Evolutionary conservation across 176 grass and related monocot species (phyloP).

Genomic region (Thalia dealbata): DNA sequence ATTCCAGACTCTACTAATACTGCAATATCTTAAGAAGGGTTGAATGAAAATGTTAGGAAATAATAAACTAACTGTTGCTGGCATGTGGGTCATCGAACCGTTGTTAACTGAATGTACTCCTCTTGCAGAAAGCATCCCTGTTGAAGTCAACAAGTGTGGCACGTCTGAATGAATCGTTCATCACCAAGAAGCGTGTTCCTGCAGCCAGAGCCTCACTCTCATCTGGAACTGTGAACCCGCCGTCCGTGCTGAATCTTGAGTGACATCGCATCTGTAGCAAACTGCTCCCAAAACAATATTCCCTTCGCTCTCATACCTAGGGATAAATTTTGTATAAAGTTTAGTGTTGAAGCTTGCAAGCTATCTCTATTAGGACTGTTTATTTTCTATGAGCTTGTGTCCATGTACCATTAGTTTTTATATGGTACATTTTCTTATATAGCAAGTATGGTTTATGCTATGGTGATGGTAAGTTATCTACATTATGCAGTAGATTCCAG

Average conservation of each 20-base stretch:
- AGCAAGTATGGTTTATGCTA: background rate
- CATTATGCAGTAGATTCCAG: too few species aligned
- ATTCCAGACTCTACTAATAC: background rate
- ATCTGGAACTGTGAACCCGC: constrained; percentile 40
- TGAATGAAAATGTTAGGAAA: background rate
- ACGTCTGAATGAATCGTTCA: constrained; percentile 52
- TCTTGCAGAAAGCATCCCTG: constrained; percentile 54
- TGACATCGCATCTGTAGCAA: constrained; percentile 11
- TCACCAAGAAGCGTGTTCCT: constrained; percentile 30
- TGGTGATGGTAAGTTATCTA: too few species aligned
- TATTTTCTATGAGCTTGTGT: background rate
- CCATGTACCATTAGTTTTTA: background rate
- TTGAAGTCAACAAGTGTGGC: constrained; percentile 47
- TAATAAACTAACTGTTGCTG: background rate
- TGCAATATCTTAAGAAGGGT: background rate
- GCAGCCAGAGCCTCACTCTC: constrained; percentile 46
- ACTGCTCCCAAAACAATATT: background rate
- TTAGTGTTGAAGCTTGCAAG: background rate
- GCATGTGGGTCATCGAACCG: background rate
- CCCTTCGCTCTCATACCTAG: too few species aligned
- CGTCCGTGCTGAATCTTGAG: constrained; percentile 49
- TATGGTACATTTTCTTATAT: background rate
- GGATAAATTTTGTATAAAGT: too few species aligned
- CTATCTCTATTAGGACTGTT: background rate
- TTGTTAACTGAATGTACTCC: too few species aligned